Conservation (phyloP, 768 basidiomycete genomes). For the Panaeolus papilionaceus region DNA sequence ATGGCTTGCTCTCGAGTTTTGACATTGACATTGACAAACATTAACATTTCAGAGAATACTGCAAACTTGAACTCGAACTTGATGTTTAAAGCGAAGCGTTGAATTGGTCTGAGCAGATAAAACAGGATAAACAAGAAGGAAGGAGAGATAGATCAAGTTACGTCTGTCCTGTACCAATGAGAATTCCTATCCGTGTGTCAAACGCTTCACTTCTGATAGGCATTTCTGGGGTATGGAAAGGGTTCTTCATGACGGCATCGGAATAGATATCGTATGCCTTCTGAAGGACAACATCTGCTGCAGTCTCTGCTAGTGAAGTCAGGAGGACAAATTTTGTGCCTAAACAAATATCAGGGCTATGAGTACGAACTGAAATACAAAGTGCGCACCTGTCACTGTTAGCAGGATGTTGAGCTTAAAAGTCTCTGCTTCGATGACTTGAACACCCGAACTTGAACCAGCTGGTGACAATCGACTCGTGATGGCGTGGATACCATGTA, state of each 20-base stretch:
- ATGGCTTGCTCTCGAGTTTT: neutral
- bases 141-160: constrained; percentile 15
- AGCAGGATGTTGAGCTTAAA: constrained; percentile 94
- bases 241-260: constrained; percentile 98
- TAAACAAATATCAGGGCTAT: constrained; percentile 35
- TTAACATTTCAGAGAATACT: too few species aligned
- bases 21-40: too few species aligned
- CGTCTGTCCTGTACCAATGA: constrained; percentile 57
- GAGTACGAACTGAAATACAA: neutral
- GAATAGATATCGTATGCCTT: constrained; percentile 94
- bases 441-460: constrained; percentile 83
- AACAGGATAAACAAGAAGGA: neutral
- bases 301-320: constrained; percentile 78
- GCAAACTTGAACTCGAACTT: too few species aligned
- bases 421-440: constrained; percentile 94
- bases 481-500: constrained; percentile 99
- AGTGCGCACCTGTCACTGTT: constrained; percentile 80
- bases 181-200: constrained; percentile 68
- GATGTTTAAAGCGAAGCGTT: neutral
- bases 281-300: constrained; percentile 73
- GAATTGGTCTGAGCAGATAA: neutral
- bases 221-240: constrained; percentile 99
- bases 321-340: constrained; percentile 96
- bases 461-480: constrained; percentile 89
- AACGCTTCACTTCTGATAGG: constrained; percentile 93